Conservation (phyloP, 169 alveolate species). For the Neospora caninum region DNA sequence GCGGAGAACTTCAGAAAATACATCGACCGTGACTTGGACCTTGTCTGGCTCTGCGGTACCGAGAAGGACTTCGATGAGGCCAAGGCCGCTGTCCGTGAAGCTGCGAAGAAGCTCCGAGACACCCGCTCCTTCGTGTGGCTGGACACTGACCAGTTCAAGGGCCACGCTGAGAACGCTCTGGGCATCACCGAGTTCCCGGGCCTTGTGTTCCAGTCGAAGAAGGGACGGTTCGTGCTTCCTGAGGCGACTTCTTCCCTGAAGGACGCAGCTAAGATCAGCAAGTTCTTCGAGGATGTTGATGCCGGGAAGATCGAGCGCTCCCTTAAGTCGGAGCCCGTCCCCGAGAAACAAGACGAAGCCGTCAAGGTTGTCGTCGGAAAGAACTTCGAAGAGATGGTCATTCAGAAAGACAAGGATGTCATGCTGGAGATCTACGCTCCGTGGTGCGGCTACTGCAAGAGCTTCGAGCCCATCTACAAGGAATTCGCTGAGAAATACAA, state of each 20-base stretch:
- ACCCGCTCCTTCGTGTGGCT: slow-evolving; percentile 74
- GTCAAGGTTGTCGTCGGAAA: slow-evolving; percentile 79
- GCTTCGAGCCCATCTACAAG: slow-evolving; percentile 87
- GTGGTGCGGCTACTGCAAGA: slow-evolving; percentile 97
- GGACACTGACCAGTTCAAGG: slow-evolving; percentile 74
- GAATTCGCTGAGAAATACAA: slow-evolving; percentile 78
- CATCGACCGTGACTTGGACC: slow-evolving; percentile 32
- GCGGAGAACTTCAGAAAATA: slow-evolving; percentile 77
- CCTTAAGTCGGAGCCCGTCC: slow-evolving; percentile 91
- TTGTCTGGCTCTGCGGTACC: slow-evolving; percentile 76
- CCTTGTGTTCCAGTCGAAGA: slow-evolving; percentile 69
- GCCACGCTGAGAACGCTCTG: slow-evolving; percentile 75
- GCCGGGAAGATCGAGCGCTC: slow-evolving; percentile 82
- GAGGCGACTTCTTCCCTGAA: slow-evolving; percentile 66
- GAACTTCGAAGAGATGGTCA: slow-evolving; percentile 73
- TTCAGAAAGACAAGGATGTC: slow-evolving; percentile 87
- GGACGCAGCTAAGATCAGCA: slow-evolving; percentile 70
- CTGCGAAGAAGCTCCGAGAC: slow-evolving; percentile 68
- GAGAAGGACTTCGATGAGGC: slow-evolving; percentile 69
- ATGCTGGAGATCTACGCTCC: slow-evolving; percentile 95
- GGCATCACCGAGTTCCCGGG: slow-evolving; percentile 76
- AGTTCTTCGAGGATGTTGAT: slow-evolving; percentile 83
- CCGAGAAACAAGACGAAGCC: slow-evolving; percentile 85
- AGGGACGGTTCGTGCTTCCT: slow-evolving; percentile 59
- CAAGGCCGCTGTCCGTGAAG: slow-evolving; percentile 69